phyloP scores from a whole-genome alignment of 2,329 filamentous ascomycete genomes.

The Blumeria graminis region DNA sequence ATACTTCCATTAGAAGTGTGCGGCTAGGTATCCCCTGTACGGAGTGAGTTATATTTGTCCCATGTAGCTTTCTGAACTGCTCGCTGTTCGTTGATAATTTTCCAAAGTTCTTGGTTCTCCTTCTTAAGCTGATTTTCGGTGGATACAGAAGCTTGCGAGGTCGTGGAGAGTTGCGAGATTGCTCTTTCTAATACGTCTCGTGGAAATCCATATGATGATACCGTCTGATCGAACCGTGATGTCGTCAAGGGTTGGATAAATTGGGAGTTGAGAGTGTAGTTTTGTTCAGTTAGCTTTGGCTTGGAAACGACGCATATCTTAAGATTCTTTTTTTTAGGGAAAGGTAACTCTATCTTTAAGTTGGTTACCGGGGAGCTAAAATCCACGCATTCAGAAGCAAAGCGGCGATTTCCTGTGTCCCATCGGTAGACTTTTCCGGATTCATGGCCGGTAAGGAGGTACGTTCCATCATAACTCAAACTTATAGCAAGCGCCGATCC shows the following conservation, averaged over 20 bases:
- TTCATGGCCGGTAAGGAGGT: slow-evolving; percentile 55
- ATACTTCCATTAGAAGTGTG: too few relatives aligned
- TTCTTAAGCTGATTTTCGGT: slow-evolving; percentile 16
- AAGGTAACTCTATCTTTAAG: slow-evolving; percentile 44
- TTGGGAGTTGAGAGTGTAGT: slow-evolving; percentile 42
- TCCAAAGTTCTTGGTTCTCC: slow-evolving; percentile 22
- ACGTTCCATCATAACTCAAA: slow-evolving; percentile 62
- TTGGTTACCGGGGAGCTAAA: slow-evolving; percentile 70
- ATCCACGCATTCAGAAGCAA: slow-evolving; percentile 12
- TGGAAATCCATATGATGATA: slow-evolving; percentile 10
- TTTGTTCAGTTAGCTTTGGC: slow-evolving; percentile 43
- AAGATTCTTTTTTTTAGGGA: slow-evolving; percentile 21
- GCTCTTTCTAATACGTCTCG: slow-evolving; percentile 24
- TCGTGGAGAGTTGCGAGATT: slow-evolving; percentile 21
- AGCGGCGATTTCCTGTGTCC: slow-evolving; percentile 31
- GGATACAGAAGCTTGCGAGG: slow-evolving; percentile 13
- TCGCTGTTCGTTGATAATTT: slow-evolving; percentile 22
- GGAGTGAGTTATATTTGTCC: slow-evolving; percentile 13
- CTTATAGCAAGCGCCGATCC: slow-evolving; percentile 39
- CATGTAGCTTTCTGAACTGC: slow-evolving; percentile 20
- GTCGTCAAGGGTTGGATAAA: slow-evolving; percentile 20
- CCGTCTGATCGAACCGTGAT: slow-evolving; percentile 6
- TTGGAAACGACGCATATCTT: slow-evolving; percentile 46
- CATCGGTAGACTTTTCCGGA: slow-evolving; percentile 59
- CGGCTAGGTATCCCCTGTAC: slow-evolving; percentile 2